Evolutionary conservation across 2,329 filamentous ascomycete genomes (phyloP), one percentile per base, ranked within the genome.

Genomic region (Alternaria tenuissima): DNA sequence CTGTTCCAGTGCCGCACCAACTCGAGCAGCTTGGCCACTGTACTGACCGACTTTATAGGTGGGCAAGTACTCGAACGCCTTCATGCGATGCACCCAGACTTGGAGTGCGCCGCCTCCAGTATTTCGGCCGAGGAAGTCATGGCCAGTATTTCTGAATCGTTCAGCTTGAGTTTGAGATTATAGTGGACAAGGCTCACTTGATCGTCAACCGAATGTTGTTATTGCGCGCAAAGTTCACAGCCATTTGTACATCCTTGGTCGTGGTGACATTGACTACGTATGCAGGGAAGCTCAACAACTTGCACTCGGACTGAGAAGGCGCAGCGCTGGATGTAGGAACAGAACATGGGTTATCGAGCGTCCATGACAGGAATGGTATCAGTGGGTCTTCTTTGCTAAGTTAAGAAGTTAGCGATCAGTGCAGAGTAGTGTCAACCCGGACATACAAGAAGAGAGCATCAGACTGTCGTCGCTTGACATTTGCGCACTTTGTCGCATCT

Each of bases 181-280:
- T 11, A 18, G 3, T 24, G 12, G 24, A 4, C 14, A 42, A 9
- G 34, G 32, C 63, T 14, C 59, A 73, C 71, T 73, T 73, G 48
- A 77, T 74, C 0, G 68, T 68, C 4, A 77, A 51, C 8, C 74
- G 68, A 24, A 77, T 72, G 41, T 76, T 72, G 51, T 71, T 71
- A 32, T 73, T 71, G 8, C 67, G 55, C 3, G 73, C 74, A 64
- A 77, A 76, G 55, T 75, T 75, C 22, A 75, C 60, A 20, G 69
- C 71, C 8, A 70, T 62, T 51, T 75, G 71, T 32, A 75, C 39
- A 36, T 75, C 67, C 52, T 68, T 69, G 5, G 67, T 68, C 3
- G 65, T 69, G 8, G 67, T 65, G 7, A 60, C 70, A 24, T 71
- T 71, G 11, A 75, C 69, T 11, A 71, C 70, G 46, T 70, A 75